Base-by-base conservation (phyloP, 441 rosid genomes). In the Hura crepitans region DNA sequence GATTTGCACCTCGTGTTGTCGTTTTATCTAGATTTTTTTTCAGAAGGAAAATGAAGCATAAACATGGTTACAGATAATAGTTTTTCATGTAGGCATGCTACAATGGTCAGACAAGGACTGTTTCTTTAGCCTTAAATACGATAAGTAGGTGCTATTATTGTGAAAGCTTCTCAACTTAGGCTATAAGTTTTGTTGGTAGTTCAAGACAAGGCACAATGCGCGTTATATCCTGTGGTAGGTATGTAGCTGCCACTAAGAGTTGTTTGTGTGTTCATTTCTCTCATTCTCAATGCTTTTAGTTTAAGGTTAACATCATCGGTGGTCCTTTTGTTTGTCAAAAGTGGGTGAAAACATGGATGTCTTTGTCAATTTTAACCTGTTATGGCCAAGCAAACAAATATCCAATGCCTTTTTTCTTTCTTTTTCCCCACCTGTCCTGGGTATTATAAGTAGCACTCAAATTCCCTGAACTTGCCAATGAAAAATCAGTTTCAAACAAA, bases 151-250 rank as follows among this genome's bases (percentile, higher is more conserved):
- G 35, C 45, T 28, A 30, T 31, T 33, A 43, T 45, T n/a, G 17
- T 7, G 62, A 54, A 5, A 5, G 17, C 50, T 35, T 43, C 60
- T 22, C 23, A 45, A 56, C 72, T 72, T 65, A 45, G 66, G 58
- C 20, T 43, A 17, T 20, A 69, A 73, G 70, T 70, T 66, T 69
- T 45, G 75, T 39, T 42, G 17, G 76, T 58, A 58, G 62, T 68
- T 66, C 39, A 67, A 65, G 42, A 62, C 49, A 61, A 39, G 46
- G 42, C n/a, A n/a, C n/a, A 37, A 3, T 0, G 39, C 62, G 37
- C 71, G 12, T 43, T 54, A 20, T 56, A 31, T 15, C 37, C 25
- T 22, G 35, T 27, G 69, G 80, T 75, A 72, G 80, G 73, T 66
- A 33, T 31, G 10, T 23, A 23, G 73, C 58, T 59, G 37, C 70